A percentile compares a stretch with the other conserved stretches of the same genome.
phyloP scores from a whole-genome alignment of 306 rosid genomes.

The Neltuma alba region DNA sequence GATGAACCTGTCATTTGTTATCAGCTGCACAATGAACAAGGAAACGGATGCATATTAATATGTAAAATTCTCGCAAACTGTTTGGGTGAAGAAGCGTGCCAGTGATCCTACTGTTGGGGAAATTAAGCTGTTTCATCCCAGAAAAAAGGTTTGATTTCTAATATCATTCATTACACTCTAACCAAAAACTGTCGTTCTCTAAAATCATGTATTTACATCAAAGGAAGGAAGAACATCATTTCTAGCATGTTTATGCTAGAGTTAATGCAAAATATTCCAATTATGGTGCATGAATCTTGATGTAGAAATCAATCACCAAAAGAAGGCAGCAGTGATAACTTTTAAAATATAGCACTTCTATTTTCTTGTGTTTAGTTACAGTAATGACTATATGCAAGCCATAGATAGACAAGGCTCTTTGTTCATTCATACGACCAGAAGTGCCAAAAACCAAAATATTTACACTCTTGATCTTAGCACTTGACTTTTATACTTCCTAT shows the following conservation, averaged over 20 bases:
- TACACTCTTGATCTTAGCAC: neutral
- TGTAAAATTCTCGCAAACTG: neutral
- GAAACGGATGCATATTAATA: neutral
- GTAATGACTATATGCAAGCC: neutral
- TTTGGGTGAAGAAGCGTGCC: neutral
- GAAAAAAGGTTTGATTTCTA: too few relatives aligned
- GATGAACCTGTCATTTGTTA: conserved; percentile 43
- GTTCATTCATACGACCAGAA: neutral
- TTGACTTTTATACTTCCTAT: neutral
- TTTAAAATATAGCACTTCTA: neutral
- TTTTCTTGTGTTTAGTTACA: neutral
- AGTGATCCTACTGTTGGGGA: neutral
- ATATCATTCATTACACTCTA: too few relatives aligned
- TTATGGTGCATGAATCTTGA: neutral
- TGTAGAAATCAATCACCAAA: neutral
- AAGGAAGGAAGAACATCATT: neutral
- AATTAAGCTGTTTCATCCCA: neutral
- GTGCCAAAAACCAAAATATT: neutral
- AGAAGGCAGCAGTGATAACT: neutral
- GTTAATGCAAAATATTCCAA: neutral
- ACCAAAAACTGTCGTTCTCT: neutral
- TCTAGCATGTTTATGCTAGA: neutral
- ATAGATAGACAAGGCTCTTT: neutral
- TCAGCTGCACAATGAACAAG: conserved; percentile 36
- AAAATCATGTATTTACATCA: neutral